phyloP scores from a whole-genome alignment of 768 basidiomycete genomes.

The Collybia nuda region DNA sequence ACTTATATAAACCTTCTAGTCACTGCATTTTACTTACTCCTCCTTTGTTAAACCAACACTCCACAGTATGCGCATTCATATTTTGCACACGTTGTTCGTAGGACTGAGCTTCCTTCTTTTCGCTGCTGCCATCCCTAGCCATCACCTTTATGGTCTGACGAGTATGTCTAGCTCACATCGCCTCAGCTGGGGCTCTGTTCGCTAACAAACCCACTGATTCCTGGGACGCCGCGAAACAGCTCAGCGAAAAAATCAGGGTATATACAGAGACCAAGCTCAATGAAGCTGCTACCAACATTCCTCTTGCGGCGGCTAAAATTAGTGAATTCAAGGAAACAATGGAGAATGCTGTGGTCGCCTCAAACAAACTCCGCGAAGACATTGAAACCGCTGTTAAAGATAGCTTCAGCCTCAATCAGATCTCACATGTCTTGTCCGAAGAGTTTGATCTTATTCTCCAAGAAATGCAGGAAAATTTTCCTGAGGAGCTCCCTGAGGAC shows the following conservation, averaged over 20 bases:
- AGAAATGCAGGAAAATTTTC: conserved; percentile 26
- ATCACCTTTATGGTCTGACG: too few relatives aligned
- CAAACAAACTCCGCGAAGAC: conserved; percentile 12
- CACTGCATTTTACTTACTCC: too few relatives aligned
- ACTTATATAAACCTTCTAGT: too few relatives aligned
- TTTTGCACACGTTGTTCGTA: too few relatives aligned
- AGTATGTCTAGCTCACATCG: too few relatives aligned
- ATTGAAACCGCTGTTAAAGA: background rate
- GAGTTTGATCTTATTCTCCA: conserved; percentile 19
- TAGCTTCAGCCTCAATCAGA: conserved; percentile 5
- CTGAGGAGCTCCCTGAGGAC: conserved; percentile 23
- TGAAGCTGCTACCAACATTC: conserved; percentile 8
- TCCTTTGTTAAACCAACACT: background rate
- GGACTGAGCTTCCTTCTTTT: too few relatives aligned
- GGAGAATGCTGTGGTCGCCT: conserved; percentile 13
- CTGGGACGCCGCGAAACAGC: conserved; percentile 13
- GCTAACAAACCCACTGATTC: conserved; percentile 2
- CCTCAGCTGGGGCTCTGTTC: too few relatives aligned
- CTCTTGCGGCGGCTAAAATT: conserved; percentile 16
- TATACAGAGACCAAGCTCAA: conserved; percentile 19
- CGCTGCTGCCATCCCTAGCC: too few relatives aligned
- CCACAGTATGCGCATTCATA: too few relatives aligned
- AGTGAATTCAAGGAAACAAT: conserved; percentile 19
- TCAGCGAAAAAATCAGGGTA: conserved; percentile 7
- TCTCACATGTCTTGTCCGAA: conserved; percentile 14